Conservation (phyloP, 1,284 basidiomycete genomes). For the Lignosus rhinocerotis region DNA sequence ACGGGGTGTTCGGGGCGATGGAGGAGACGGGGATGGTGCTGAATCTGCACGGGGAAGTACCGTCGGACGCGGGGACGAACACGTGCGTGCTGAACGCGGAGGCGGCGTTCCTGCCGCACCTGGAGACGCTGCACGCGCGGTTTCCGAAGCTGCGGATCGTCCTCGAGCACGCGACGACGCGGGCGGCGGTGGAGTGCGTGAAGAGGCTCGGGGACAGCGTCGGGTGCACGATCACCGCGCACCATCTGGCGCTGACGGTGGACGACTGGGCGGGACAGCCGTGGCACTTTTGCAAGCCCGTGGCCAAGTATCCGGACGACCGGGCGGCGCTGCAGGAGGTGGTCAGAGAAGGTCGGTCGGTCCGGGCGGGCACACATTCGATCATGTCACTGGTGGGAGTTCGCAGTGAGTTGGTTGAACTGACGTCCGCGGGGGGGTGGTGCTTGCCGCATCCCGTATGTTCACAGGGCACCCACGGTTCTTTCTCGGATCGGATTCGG, state of each 20-base stretch:
- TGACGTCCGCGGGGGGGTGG: too few species aligned
- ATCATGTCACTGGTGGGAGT: constrained; percentile 7
- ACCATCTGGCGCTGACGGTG: constrained; percentile 93
- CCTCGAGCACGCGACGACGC: constrained; percentile 98
- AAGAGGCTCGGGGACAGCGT: constrained; percentile 86
- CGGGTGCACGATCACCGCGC: constrained; percentile 96
- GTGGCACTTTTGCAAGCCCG: constrained; percentile 97
- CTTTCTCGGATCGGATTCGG: constrained; percentile 97
- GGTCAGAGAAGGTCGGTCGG: constrained; percentile 70
- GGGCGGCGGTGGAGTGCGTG: constrained; percentile 91
- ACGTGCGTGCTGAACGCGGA: constrained; percentile 96
- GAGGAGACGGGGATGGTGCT: constrained; percentile 92
- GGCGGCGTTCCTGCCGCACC: constrained; percentile 85
- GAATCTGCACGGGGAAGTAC: constrained; percentile 97
- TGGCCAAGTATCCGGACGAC: constrained; percentile 96
- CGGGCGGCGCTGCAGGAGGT: constrained; percentile 83
- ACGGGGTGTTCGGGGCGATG: constrained; percentile 95
- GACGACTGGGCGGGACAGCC: constrained; percentile 98
- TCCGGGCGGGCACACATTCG: constrained; percentile 3
- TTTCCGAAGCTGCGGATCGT: constrained; percentile 97
- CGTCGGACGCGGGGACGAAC: constrained; percentile 86
- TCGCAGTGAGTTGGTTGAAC: too few species aligned
- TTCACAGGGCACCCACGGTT: constrained; percentile 96
- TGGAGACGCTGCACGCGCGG: constrained; percentile 77
- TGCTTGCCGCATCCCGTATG: too few species aligned